A percentile compares a stretch with the other conserved stretches of the same genome.
Conservation (phyloP, 2,329 filamentous ascomycete genomes). For the Periglandula ipomoeae region DNA sequence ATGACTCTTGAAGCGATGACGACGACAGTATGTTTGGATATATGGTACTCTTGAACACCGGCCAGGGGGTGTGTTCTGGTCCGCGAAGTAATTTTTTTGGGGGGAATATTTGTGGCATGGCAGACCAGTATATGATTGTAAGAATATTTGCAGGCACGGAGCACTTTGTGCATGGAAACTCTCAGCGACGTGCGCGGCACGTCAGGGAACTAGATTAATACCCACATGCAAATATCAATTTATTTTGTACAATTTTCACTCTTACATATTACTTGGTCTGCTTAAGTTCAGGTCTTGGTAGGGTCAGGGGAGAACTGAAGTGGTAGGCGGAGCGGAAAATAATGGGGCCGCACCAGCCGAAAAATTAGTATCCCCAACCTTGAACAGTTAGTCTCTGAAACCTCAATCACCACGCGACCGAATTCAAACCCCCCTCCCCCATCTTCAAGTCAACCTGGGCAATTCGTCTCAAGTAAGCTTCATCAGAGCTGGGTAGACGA, state of each 20-base stretch:
- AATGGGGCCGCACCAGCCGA: neutral
- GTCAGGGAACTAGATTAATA: neutral
- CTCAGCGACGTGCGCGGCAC: neutral
- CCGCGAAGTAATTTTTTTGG: neutral
- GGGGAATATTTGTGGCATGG: neutral
- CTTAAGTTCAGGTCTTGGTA: too few relatives aligned
- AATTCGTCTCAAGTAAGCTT: neutral
- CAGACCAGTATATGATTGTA: neutral
- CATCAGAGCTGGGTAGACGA: neutral
- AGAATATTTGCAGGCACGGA: neutral
- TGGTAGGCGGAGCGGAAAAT: constrained; percentile 5
- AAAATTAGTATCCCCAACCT: neutral
- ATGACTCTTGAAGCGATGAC: neutral
- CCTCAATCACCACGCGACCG: neutral
- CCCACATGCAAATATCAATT: neutral
- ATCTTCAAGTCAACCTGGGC: neutral
- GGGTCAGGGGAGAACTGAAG: too few relatives aligned
- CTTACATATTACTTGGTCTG: too few relatives aligned
- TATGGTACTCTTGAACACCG: neutral
- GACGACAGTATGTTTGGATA: constrained; percentile 2
- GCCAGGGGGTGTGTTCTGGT: neutral
- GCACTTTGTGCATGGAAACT: neutral
- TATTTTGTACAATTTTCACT: neutral
- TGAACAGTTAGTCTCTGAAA: neutral
- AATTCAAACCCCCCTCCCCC: neutral